Evolutionary conservation across 441 rosid genomes (phyloP), one percentile per base, ranked within the genome.

Genomic region (Omphalea diandra): DNA sequence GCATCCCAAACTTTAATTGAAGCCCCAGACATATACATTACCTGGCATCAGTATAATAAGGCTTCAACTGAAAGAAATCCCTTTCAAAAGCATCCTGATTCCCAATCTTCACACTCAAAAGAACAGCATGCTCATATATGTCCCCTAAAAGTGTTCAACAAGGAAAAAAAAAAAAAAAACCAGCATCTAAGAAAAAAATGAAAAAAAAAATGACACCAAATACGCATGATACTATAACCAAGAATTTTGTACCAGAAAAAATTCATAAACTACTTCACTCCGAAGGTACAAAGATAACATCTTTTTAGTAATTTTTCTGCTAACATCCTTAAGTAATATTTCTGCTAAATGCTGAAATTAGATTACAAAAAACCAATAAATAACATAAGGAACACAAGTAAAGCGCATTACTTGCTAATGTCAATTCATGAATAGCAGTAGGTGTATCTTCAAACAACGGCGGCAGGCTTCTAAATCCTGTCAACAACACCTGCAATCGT

Each of bases 61-160:
- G 98, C 81, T 94, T 92, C 84, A 94, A 74, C 88, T 94, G 99
- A 80, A 84, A 92, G 83, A 92, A 94, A 77, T 94, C 97, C 71
- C 98, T 87, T 86, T 94, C 97, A 83, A 94, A 94, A 41, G 92
- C 96, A 71, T 89, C 97, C 82, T 92, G 97, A 79, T 94, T 96
- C 81, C 93, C 99, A 56, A 79, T 79, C 85, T 89, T 88, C 15
- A 94, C 96, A 57, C 97, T 90, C 5, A 92, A 82, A 55, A 94
- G 91, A 72, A 92, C 96, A 55, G 97, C 98, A 64, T 86, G 94
- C 88, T 92, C 99, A 52, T 87, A 89, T 49, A 92, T 86, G 67
- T 92, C 98, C 87, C 99, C 98, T 94, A 79, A 9, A 78, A 74
- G 52, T 57, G 46, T 52, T 43, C 31, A 58, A n/a, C 5, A 22